phyloP scores from a whole-genome alignment of 495 filamentous ascomycete species.

The Neurospora terricola region DNA sequence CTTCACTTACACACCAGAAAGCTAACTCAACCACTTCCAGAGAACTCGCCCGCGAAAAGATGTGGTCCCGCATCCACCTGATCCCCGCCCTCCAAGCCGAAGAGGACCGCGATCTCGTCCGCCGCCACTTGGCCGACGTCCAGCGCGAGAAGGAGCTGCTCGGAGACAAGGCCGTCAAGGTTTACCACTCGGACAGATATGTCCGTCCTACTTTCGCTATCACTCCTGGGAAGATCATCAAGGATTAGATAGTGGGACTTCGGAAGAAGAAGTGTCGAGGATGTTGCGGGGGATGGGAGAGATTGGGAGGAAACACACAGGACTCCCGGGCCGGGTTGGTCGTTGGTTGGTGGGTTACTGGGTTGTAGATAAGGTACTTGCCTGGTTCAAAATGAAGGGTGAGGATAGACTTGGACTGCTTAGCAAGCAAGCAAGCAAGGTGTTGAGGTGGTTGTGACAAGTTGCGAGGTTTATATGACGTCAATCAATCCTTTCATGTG shows the following conservation, averaged over 20 bases:
- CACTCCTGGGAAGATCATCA: slow-evolving; percentile 38
- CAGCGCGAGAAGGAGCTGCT: slow-evolving; percentile 82
- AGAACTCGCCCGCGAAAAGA: slow-evolving; percentile 91
- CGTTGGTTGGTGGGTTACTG: not conserved
- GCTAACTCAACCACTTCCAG: slow-evolving; percentile 30
- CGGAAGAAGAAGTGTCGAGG: not conserved
- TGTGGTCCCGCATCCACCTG: slow-evolving; percentile 90
- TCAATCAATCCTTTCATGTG: not conserved
- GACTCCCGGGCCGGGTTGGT: not conserved
- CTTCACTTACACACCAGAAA: not conserved
- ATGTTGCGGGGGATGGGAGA: not conserved
- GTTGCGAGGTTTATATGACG: not conserved
- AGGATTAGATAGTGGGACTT: slow-evolving; percentile 31
- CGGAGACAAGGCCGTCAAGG: slow-evolving; percentile 55
- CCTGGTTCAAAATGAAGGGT: not conserved
- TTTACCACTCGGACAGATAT: slow-evolving; percentile 84
- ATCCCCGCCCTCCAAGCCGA: slow-evolving; percentile 91
- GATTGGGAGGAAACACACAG: not conserved
- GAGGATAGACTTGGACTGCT: not conserved
- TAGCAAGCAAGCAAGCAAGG: not conserved
- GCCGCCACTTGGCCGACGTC: slow-evolving; percentile 74
- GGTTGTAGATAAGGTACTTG: not conserved
- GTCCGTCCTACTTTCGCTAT: slow-evolving; percentile 64
- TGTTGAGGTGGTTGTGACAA: not conserved
- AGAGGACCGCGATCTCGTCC: slow-evolving; percentile 87